Conservation (phyloP, 495 filamentous ascomycete species). For the Xylaria nigripes region DNA sequence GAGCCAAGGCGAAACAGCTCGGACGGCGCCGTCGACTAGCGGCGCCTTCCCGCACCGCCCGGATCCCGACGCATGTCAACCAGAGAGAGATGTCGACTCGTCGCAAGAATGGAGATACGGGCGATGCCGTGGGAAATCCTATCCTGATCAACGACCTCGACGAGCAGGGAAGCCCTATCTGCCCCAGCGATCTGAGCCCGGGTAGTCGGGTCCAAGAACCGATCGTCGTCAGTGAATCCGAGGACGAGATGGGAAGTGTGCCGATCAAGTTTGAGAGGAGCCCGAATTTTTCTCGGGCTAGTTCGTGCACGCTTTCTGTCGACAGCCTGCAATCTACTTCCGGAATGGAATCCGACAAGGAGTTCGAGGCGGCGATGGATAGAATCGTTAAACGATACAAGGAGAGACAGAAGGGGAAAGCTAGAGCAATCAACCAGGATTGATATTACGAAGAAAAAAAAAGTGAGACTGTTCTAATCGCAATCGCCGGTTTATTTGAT, state of each 20-base stretch:
- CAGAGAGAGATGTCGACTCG: not conserved
- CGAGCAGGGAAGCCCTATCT: not conserved
- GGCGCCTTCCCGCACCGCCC: no score
- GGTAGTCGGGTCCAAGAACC: not conserved
- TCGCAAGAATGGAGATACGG: not conserved
- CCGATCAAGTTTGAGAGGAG: not conserved
- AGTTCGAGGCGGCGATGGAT: no score
- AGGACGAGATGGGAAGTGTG: not conserved
- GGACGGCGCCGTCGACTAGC: no score
- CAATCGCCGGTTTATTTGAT: no score
- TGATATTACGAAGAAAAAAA: no score
- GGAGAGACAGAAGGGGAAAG: no score
- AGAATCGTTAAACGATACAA: no score
- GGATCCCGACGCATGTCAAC: no score
- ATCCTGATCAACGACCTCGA: not conserved
- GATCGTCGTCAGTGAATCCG: not conserved
- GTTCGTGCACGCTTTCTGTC: not conserved
- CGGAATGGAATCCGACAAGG: not conserved
- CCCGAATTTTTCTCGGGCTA: not conserved
- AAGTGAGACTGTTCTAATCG: no score
- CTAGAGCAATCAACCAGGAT: no score
- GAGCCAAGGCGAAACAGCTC: no score
- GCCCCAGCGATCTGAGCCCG: no score
- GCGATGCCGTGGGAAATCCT: not conserved
- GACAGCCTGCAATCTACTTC: conserved; percentile 1